phyloP scores from a whole-genome alignment of 75 land plant genomes.

The Picea glauca region DNA sequence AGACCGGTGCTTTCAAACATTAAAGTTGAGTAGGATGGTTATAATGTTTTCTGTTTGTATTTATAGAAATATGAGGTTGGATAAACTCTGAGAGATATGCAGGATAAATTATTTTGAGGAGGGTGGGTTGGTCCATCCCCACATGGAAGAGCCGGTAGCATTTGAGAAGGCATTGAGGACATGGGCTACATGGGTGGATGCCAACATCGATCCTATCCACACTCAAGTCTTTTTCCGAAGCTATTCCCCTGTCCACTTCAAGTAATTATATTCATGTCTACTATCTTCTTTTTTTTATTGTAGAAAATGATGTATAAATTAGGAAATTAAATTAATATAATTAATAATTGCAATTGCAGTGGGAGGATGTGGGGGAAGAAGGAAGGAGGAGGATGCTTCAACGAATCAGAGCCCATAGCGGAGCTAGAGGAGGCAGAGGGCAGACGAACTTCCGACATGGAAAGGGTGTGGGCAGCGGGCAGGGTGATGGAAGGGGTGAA shows the following conservation, averaged over 20 bases:
- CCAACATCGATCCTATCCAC: constrained; percentile 15
- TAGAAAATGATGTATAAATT: too few species aligned
- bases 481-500: not conserved
- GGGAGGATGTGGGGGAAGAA: constrained; percentile 16
- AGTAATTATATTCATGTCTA: constrained; percentile 5
- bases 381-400: constrained; percentile 14
- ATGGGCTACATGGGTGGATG: constrained; percentile 40
- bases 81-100: not conserved
- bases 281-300: not conserved
- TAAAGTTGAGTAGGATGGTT: too few species aligned
- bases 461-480: not conserved
- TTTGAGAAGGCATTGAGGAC: constrained; percentile 34
- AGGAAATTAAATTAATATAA: too few species aligned
- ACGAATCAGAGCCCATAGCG: constrained; percentile 14
- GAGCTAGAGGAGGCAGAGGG: not conserved
- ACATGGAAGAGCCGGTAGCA: constrained; percentile 22
- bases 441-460: not conserved
- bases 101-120: constrained; percentile 16
- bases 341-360: not conserved
- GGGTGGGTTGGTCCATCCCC: constrained; percentile 5
- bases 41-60: too few species aligned
- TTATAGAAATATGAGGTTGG: too few species aligned
- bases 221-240: constrained; percentile 43
- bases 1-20: too few species aligned
- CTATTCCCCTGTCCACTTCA: constrained; percentile 44